Percentiles rank a stretch among this genome's conserved stretches.
Evolutionary conservation across 495 filamentous ascomycete genomes (phyloP).

Genomic region (Penicillium angulare): DNA sequence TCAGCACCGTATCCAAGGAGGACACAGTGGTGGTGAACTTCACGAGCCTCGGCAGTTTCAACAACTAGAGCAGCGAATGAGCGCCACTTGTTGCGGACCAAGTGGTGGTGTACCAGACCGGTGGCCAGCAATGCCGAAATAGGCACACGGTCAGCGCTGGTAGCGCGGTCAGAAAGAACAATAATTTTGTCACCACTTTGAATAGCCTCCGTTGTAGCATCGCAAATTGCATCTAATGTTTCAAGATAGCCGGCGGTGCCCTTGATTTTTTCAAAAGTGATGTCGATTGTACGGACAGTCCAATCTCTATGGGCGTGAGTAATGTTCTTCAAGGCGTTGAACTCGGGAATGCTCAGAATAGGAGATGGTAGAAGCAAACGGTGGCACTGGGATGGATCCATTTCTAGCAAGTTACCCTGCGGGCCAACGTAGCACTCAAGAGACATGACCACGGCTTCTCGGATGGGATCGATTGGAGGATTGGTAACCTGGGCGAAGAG

Average conservation of each 20-base stretch:
- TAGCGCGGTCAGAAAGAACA: slow-evolving; percentile 87
- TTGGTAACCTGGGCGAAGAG: slow-evolving; percentile 99
- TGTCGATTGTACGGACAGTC: slow-evolving; percentile 91
- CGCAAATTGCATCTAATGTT: slow-evolving; percentile 87
- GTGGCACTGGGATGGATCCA: slow-evolving; percentile 87
- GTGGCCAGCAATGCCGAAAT: slow-evolving; percentile 89
- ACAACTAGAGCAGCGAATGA: slow-evolving; percentile 84
- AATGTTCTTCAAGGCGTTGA: slow-evolving; percentile 85
- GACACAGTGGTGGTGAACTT: slow-evolving; percentile 99
- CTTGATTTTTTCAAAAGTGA: slow-evolving; percentile 90
- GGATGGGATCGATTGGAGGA: slow-evolving; percentile 96
- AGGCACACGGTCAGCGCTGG: slow-evolving; percentile 77
- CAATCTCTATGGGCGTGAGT: slow-evolving; percentile 71
- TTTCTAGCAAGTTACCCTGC: slow-evolving; percentile 95
- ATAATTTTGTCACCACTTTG: slow-evolving; percentile 83
- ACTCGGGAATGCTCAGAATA: slow-evolving; percentile 86
- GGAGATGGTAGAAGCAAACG: slow-evolving; percentile 86
- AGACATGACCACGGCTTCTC: slow-evolving; percentile 99
- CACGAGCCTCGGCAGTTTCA: slow-evolving; percentile 94
- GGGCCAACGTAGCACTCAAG: slow-evolving; percentile 96
- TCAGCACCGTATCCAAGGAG: slow-evolving; percentile 95
- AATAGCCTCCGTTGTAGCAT: slow-evolving; percentile 81
- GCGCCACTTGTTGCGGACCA: slow-evolving; percentile 96
- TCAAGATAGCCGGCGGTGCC: slow-evolving; percentile 85
- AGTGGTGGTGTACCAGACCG: slow-evolving; percentile 94